Conservation (phyloP, 257 asterid species). For the Thymus quinquecostatus region DNA sequence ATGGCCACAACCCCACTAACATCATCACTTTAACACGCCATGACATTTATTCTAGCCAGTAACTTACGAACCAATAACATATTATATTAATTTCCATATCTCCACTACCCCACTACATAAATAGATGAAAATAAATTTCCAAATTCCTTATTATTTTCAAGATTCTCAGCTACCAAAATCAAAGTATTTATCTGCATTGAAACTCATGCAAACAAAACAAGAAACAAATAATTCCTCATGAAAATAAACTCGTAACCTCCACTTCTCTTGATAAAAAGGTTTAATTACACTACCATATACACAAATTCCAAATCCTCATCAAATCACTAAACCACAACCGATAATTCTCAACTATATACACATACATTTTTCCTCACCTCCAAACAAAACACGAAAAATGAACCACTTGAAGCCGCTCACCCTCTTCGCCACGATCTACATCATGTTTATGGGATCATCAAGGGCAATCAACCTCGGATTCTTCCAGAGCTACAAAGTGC, state of each 20-base stretch:
- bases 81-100: no score
- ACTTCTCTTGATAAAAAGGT: background rate
- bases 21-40: no score
- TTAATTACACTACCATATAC: conserved; percentile 18
- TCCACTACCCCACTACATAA: no score
- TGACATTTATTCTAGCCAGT: no score
- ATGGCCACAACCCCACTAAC: no score
- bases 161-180: background rate
- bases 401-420: background rate
- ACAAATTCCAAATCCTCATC: background rate
- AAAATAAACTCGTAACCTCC: background rate
- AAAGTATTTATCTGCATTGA: conserved; percentile 2
- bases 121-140: no score
- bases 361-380: background rate
- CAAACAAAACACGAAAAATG: conserved; percentile 23
- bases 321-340: conserved; percentile 9
- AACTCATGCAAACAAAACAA: conserved; percentile 5
- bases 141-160: no score
- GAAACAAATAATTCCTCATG: conserved; percentile 21
- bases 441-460: conserved; percentile 16
- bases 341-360: conserved; percentile 28
- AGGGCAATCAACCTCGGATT: conserved; percentile 25
- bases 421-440: background rate
- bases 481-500: conserved; percentile 43
- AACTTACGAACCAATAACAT: no score